Conservation (phyloP, 1,139 yeast species). For the Barnettozyma hawaiiensis region DNA sequence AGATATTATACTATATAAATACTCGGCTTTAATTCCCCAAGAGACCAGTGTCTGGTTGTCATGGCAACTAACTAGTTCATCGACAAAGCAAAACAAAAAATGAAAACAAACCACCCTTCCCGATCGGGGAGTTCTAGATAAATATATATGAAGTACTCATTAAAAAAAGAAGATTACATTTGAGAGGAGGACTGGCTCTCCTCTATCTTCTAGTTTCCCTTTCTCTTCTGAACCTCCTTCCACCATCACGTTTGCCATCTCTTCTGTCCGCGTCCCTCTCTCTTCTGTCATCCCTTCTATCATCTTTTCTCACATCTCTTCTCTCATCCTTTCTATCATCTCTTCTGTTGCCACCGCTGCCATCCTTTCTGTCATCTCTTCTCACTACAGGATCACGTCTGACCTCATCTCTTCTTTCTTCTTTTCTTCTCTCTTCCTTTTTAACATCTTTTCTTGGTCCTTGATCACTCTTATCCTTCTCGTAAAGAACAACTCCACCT, state of each 20-base stretch:
- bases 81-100: too few species aligned
- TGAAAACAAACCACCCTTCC: too few species aligned
- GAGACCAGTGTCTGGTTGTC: too few species aligned
- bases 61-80: too few species aligned
- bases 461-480: neutral
- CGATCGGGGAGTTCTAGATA: too few species aligned
- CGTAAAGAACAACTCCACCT: constrained; percentile 1
- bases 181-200: too few species aligned
- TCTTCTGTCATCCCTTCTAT: neutral
- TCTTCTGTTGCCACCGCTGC: too few species aligned
- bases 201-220: neutral
- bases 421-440: constrained; percentile 1
- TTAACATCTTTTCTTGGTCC: neutral
- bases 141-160: too few species aligned
- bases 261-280: constrained; percentile 1
- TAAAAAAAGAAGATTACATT: too few species aligned
- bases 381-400: neutral
- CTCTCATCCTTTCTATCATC: constrained; percentile 2
- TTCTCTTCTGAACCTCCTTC: neutral
- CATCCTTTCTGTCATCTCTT: constrained; percentile 1
- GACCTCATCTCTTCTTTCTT: neutral
- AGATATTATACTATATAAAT: too few species aligned
- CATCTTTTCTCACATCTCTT: constrained; percentile 1
- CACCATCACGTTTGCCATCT: neutral
- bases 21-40: too few species aligned